Conservation (phyloP, 2,329 filamentous ascomycete genomes). For the Paracoccidioides brasiliensis region DNA sequence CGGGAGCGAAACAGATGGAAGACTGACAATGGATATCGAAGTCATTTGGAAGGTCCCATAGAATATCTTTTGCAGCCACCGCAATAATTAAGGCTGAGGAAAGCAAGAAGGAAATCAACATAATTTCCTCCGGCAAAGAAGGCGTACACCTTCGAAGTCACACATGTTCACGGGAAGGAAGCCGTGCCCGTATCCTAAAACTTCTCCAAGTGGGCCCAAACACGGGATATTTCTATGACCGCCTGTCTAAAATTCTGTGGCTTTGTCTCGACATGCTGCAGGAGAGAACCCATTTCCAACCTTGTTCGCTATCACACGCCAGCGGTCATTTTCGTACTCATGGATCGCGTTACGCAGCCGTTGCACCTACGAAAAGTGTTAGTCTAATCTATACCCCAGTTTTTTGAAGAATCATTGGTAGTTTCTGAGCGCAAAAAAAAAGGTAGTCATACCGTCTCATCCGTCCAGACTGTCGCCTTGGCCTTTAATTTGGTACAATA, state of each 20-base stretch:
- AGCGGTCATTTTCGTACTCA: slow-evolving; percentile 53
- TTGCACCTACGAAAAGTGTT: slow-evolving; percentile 20
- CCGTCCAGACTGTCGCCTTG: slow-evolving; percentile 85
- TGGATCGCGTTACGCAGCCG: slow-evolving; percentile 27
- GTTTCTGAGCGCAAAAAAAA: slow-evolving; percentile 3
- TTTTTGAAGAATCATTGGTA: background rate
- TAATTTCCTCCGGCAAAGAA: slow-evolving; percentile 6
- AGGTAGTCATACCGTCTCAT: slow-evolving; percentile 58
- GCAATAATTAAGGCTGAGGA: background rate
- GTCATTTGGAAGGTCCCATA: background rate
- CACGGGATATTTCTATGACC: background rate
- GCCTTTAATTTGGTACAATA: slow-evolving; percentile 94
- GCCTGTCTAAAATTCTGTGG: slow-evolving; percentile 41
- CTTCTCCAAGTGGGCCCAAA: background rate
- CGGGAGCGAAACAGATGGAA: background rate
- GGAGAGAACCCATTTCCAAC: slow-evolving; percentile 84
- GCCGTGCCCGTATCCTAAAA: background rate
- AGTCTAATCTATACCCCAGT: background rate
- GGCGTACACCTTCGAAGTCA: slow-evolving; percentile 7
- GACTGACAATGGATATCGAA: background rate
- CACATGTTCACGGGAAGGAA: slow-evolving; percentile 6
- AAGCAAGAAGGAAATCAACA: background rate
- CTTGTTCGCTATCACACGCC: slow-evolving; percentile 83
- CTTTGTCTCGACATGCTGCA: slow-evolving; percentile 71
- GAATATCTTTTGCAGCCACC: background rate